Base-by-base conservation (phyloP, 2,329 filamentous ascomycete genomes). In the Clonostachys rhizophaga region DNA sequence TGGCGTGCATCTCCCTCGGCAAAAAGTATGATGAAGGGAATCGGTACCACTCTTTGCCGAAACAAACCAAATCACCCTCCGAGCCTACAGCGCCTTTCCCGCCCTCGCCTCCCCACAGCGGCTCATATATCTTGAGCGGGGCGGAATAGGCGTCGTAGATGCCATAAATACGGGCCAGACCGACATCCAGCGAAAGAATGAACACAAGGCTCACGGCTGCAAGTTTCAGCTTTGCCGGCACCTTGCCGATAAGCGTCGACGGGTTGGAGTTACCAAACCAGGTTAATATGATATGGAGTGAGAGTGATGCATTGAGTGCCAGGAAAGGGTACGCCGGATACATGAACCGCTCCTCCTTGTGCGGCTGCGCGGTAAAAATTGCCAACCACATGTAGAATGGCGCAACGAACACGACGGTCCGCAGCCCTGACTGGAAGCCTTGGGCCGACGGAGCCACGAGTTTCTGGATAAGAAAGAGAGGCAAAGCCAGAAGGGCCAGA, bases 281-380 rank as follows among this genome's bases (percentile, higher is more conserved):
- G 12, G 83, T 76, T 14, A 97, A 75, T 2, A 95, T 60, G 49
- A 95, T 86, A 63, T 97, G 91, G 35, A 95, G 71, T 5, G 89
- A 81, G 46, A 96, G 79, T 9, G 92, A 88, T 4, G 91, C 91
- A 58, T 96, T 96, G 35, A 99, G 75, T 1, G 88, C 87, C 36
- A 99, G 75, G 52, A 92, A 90, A 1, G 94, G 94, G 59, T 99
- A 99, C 3, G 83, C 88, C 0, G 94, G 94, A 59, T 96, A 99
- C 91, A 99, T 97, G 72, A 99, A 99, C 7, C 94, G 79, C 68
- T 99, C 94, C 64, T 99, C 94, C 61, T 99, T 99, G 70, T 99
- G 94, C 14, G 94, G 89, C 62, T 99, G 94, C 9, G 87, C 63
- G 0, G 89, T 92, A 69, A 99, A 97, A 52, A 97, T 94, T 5